Evolutionary conservation across 805 yeast genomes (phyloP), one percentile per base, ranked within the genome.

Genomic region (Zygoascus flipseniorum): DNA sequence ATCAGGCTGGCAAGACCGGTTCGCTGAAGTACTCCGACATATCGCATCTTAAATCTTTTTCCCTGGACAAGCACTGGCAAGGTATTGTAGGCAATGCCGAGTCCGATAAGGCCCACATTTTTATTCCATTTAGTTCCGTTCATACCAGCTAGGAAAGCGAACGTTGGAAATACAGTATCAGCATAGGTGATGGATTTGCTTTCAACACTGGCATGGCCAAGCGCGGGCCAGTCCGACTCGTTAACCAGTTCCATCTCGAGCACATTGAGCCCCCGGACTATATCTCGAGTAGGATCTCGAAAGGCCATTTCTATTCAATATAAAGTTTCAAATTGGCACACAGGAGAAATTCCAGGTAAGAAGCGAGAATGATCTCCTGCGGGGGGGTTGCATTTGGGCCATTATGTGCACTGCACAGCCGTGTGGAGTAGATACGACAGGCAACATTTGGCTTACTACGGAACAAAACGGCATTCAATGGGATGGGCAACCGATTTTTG

Each of bases 81-180:
- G 23, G 58, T 28, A 51, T 65, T 67, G 52, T 62, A 66, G 2
- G 60, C 64, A 5, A 65, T 26, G 1, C 70, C 70, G 37, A 66
- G 57, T 11, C 69, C 69, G 3, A 65, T 52, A 6, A 60, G 31
- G 6, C 56, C 48, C 10, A 59, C 54, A 32, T 62, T 53, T 13
- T 60, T 43, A 23, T 47, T 39, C 45, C 54, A 43, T 2, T 62
- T 54, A 20, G 57, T 56, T 4, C 52, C 51, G 18, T 58, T 54
- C 63, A 65, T 59, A 5, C 70, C 70, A 2, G 63, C 50, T 26
- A 66, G 53, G 43, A 66, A 65, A 26, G 62, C 60, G 43, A 64
- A 62, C 18, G 62, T 56, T 13, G 70, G 70, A 50, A 65, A 59
- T 20, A 67, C 56, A 8, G 69, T 64, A 52, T 63, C 67, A 42